Base-by-base conservation (phyloP, 805 yeast genomes). In the Pichia heedii region DNA sequence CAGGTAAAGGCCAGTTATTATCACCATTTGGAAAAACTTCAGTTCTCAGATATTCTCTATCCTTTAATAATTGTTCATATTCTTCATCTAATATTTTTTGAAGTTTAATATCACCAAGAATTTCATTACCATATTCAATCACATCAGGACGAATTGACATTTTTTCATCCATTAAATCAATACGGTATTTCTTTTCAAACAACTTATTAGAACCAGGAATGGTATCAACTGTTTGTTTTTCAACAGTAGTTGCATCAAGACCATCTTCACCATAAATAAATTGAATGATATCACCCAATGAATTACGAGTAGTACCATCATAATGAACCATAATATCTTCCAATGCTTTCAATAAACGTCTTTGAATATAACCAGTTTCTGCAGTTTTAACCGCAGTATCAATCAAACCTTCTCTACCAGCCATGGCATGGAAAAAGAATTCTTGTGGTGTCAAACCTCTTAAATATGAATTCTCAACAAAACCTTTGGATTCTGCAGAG, bases 331-430 rank as follows among this genome's bases (percentile, higher is more conserved):
- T 95, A 27, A 93, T 94, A 71, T 98, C 98, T 66, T 93, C 99
- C 50, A 93, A 73, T 66, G 93, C 98, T 66, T 93, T 93, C 49
- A 96, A 90, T 67, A 93, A 75, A 77, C 99, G 93, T 69, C 99
- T 81, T 70, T 93, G 99, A 64, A 93, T 74, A 68, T 93, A 93
- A 61, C 99, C 99, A 48, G 97, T 89, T 69, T 90, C 97, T 3
- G 99, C 97, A 35, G 99, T 93, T 66, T 93, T 93, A 39, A 93
- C 99, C 15, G 99, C 99, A 43, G 99, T 93, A 75, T 93, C 99
- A 63, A 93, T 94, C 62, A 93, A 74, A 74, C 99, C 99, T 71
- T 93, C 99, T 76, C 99, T 87, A 72, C 99, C 99, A 60, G 98
- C 97, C 96, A 93, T 93, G 42, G 97, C 97, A 64, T 93, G 99